These are phyloP conservation scores for Xanthoconium separans DNA, from an alignment of 1,284 basidiomycete species.

Conservation along the genomic window DNA sequence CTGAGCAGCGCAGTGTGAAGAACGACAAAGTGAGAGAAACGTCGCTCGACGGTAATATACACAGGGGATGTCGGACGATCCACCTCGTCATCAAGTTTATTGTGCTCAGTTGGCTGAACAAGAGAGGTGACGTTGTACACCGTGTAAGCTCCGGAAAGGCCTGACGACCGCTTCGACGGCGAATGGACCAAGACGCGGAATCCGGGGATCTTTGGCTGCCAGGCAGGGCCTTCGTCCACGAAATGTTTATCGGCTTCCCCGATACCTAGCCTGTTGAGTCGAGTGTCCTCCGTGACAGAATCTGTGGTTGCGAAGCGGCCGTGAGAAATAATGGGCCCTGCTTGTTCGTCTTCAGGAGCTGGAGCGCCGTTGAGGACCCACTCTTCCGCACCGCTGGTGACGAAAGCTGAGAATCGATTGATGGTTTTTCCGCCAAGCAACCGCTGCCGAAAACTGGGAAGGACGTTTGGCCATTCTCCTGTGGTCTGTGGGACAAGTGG, in stretches of 20 bases:
- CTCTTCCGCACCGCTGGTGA: constrained; percentile 81
- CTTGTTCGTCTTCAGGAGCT: constrained; percentile 22
- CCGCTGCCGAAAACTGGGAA: constrained; percentile 68
- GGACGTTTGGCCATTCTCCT: constrained; percentile 60
- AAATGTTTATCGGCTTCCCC: constrained; percentile 68
- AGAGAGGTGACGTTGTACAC: constrained; percentile 77
- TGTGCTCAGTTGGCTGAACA: constrained; percentile 42
- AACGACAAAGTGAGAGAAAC: constrained; percentile 83
- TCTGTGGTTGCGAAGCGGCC: constrained; percentile 33
- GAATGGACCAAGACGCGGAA: constrained; percentile 79
- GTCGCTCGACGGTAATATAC: constrained; percentile 70
- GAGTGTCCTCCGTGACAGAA: constrained; percentile 35
- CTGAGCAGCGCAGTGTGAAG: constrained; percentile 68
- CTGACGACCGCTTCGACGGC: constrained; percentile 67
- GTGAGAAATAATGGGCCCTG: constrained; percentile 22
- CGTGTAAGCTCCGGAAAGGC: constrained; percentile 71
- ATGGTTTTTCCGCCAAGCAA: constrained; percentile 74
- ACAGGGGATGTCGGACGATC: constrained; percentile 38
- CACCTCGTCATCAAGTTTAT: constrained; percentile 20
- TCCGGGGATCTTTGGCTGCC: constrained; percentile 69
- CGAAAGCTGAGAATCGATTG: constrained; percentile 82
- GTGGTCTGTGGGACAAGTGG: constrained; percentile 70
- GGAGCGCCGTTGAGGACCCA: constrained; percentile 64
- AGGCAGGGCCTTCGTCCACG: constrained; percentile 70
- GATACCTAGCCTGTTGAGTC: constrained; percentile 38